Conservation (phyloP, 345 rosid species). For the Citrus unshiu region DNA sequence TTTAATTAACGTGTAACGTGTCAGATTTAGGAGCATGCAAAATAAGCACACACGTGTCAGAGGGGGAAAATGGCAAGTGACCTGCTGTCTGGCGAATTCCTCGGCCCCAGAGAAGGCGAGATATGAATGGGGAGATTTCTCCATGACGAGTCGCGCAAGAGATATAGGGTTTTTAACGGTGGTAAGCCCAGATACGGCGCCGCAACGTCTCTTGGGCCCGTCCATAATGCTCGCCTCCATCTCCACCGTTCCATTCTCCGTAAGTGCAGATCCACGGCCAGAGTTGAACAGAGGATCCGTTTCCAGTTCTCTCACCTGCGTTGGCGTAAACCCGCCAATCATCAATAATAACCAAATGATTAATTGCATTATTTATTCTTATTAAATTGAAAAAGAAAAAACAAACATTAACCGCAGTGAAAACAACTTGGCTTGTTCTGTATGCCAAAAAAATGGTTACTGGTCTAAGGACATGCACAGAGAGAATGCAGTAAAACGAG, state of each 20-base stretch:
- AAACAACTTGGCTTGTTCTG: neutral
- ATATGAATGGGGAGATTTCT: conserved; percentile 92
- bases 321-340: neutral
- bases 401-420: no score
- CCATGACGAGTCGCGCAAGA: conserved; percentile 96
- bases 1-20: neutral
- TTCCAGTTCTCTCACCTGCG: conserved; percentile 80
- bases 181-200: conserved; percentile 86
- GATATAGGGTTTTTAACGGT: conserved; percentile 87
- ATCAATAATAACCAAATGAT: neutral
- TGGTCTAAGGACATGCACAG: neutral
- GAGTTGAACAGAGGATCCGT: conserved; percentile 92
- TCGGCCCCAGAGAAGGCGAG: conserved; percentile 91
- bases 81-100: conserved; percentile 85
- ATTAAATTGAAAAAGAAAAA: no score
- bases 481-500: neutral
- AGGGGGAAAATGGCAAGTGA: conserved; percentile 20
- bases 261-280: conserved; percentile 94
- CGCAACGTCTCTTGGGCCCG: conserved; percentile 79
- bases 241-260: conserved; percentile 86
- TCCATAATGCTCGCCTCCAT: conserved; percentile 99
- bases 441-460: no score
- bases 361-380: no score
- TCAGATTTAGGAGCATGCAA: neutral
- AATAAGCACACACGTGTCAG: neutral